Base-by-base conservation (phyloP, 495 filamentous ascomycete species). In the Hyaloscypha hepaticicola region DNA sequence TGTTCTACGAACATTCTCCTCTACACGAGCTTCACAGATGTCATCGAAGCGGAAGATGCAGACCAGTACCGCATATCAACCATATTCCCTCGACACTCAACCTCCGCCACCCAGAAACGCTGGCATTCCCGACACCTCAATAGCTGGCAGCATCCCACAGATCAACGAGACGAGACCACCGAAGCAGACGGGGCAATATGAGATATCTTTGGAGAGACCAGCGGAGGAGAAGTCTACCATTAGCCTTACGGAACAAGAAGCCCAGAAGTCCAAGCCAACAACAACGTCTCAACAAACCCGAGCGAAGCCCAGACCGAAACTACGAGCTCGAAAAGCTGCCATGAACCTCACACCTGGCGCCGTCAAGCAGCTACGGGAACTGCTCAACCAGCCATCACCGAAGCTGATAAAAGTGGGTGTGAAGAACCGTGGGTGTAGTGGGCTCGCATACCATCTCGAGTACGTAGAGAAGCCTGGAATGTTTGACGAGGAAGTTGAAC, bases 331-430 rank as follows among this genome's bases (percentile, higher is more conserved):
- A 57, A 97, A 97, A 78, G 92, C 95, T 2, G 91, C 94, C 16
- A 92, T 99, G 80, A 90, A 88, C 63, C 81, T 99, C 41, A 92
- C 94, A 0, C 80, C 90, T 0, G 70, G 83, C 2, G 95, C 95
- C 1, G 88, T 93, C 8, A 77, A 86, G 26, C 92, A 93, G 55
- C 82, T 99, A 27, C 85, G 83, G 60, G 80, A 77, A 19, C 76
- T 99, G 31, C 84, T 97, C 31, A 79, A 88, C 38, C 87, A 90
- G 70, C 96, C 95, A 0, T 84, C 91, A 0, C 92, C 94, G 0
- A 96, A 96, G 77, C 80, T 96, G 61, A 96, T 99, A 67, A 88
- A 94, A 61, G 89, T 98, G 0, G 94, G 96, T 0, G 94, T 98
- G 28, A 92, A 90, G 77, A 97, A 96, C 74, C 84, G 89, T 34